Base-by-base conservation (phyloP, 192 early-diverging fungal species). In the Podila epigama region DNA sequence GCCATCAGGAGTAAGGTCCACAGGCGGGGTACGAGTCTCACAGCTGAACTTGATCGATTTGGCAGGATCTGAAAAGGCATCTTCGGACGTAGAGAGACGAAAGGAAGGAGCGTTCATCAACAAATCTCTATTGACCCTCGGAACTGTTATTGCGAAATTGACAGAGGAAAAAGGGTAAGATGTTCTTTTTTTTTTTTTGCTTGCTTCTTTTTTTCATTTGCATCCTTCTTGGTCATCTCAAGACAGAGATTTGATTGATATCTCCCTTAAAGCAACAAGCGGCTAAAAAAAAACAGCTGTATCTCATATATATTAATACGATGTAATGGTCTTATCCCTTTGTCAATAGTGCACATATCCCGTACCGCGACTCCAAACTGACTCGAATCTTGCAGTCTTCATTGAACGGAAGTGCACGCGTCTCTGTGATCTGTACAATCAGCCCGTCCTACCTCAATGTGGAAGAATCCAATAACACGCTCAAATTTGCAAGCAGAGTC, bases 31-130 rank as follows among this genome's bases (percentile, higher is more conserved):
- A 5, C 53, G 73, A 9, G 81, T 81, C 25, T 89, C 69, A 31
- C 81, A 71, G 44, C 79, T 81, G 72, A 98, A 98, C 66, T 86
- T 99, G 59, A 95, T 99, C 50, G 98, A 99, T 81, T 75, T 99
- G 67, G 97, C 97, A 7, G 98, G 98, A 27, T 94, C 94, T 11
- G 98, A 99, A 82, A 94, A 96, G 58, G 97, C 93, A 1, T 85
- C 90, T 0, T 90, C 92, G 11, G 92, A 96, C 52, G 86, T 85
- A 8, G 92, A 93, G 51, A 85, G 97, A n/a, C 86, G 95, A 27
- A 96, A 95, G 72, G 97, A 99, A 61, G 97, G 96, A n/a, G 91
- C 94, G 9, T 96, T 88, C 63, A 99, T 99, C 68, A 99, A 99
- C 84, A 94, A 93, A 62, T 84, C 81, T 36, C 71, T 99, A 28